Percentiles rank a stretch among this genome's conserved stretches.
Conservation (phyloP, 768 basidiomycete genomes). For the Jaapia argillacea region DNA sequence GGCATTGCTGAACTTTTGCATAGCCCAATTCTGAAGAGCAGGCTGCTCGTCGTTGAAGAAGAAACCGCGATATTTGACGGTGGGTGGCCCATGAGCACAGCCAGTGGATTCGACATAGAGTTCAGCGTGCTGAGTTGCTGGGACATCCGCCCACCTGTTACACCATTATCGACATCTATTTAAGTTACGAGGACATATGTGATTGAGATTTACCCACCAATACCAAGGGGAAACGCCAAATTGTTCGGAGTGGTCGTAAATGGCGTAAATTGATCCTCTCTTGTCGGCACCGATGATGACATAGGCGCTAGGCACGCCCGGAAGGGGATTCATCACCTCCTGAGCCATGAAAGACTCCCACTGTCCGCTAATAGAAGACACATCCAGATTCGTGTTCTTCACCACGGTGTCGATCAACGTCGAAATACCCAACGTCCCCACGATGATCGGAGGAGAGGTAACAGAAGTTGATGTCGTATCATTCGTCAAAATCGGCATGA, state of each 20-base stretch:
- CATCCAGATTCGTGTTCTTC: conserved; percentile 39
- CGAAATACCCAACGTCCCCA: conserved; percentile 55
- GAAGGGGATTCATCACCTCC: conserved; percentile 43
- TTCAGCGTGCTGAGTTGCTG: conserved; percentile 10
- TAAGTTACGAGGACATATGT: background rate
- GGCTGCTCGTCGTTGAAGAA: conserved; percentile 77
- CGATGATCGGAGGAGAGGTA: conserved; percentile 34
- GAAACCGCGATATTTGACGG: conserved; percentile 55
- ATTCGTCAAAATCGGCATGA: conserved; percentile 40
- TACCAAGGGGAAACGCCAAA: conserved; percentile 28
- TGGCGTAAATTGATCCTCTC: conserved; percentile 54
- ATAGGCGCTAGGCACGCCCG: conserved; percentile 50
- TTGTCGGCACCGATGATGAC: conserved; percentile 64
- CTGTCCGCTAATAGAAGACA: conserved; percentile 45
- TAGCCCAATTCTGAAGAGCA: conserved; percentile 60
- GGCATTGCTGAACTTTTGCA: conserved; percentile 57
- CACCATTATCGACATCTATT: conserved; percentile 33
- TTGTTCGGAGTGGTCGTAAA: conserved; percentile 64
- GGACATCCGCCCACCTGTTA: conserved; percentile 71
- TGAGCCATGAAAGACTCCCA: conserved; percentile 57
- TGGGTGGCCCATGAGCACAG: background rate
- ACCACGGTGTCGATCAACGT: conserved; percentile 42
- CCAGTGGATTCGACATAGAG: background rate
- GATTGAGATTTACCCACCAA: background rate
- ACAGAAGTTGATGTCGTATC: conserved; percentile 12